Percentiles rank a stretch among this genome's conserved stretches.
These are phyloP conservation scores for Casuarina cunninghamiana DNA, from an alignment of 306 rosid genomes.

Conservation along the genomic window DNA sequence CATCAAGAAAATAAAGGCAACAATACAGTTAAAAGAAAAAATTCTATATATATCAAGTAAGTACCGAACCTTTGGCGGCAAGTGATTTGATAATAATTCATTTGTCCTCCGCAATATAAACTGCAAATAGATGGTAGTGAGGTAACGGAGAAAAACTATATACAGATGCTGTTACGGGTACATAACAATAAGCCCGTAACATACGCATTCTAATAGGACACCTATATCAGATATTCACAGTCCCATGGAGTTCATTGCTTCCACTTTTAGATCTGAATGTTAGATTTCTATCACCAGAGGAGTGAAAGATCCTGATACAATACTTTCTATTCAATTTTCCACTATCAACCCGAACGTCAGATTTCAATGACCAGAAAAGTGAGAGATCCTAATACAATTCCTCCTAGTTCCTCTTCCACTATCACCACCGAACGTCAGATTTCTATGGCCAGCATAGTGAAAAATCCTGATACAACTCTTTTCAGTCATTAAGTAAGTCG, in stretches of 20 bases:
- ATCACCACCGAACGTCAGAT: too few relatives aligned
- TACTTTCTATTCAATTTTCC: neutral
- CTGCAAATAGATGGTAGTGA: constrained; percentile 49
- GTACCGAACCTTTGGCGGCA: constrained; percentile 85
- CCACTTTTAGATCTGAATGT: constrained; percentile 13
- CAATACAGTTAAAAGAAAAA: constrained; percentile 4
- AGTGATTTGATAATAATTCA: constrained; percentile 84
- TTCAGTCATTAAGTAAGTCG: constrained; percentile 8
- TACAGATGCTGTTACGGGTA: neutral
- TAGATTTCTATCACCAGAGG: constrained; percentile 15
- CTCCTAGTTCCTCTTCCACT: too few relatives aligned
- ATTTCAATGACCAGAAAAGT: too few relatives aligned
- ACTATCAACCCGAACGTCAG: too few relatives aligned
- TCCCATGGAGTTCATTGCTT: constrained; percentile 8
- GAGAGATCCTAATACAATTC: too few relatives aligned
- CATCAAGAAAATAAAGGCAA: constrained; percentile 13
- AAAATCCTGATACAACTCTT: too few relatives aligned
- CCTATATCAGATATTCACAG: constrained; percentile 17
- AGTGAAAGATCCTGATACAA: constrained; percentile 25
- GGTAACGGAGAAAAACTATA: constrained; percentile 21
- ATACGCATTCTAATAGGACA: constrained; percentile 6
- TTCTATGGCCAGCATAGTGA: too few relatives aligned
- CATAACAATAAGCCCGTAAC: too few relatives aligned
- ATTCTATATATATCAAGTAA: constrained; percentile 24
- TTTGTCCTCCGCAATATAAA: constrained; percentile 90